Evolutionary conservation across 2,329 filamentous ascomycete genomes (phyloP).

Genomic region (Aspergillus sp.): DNA sequence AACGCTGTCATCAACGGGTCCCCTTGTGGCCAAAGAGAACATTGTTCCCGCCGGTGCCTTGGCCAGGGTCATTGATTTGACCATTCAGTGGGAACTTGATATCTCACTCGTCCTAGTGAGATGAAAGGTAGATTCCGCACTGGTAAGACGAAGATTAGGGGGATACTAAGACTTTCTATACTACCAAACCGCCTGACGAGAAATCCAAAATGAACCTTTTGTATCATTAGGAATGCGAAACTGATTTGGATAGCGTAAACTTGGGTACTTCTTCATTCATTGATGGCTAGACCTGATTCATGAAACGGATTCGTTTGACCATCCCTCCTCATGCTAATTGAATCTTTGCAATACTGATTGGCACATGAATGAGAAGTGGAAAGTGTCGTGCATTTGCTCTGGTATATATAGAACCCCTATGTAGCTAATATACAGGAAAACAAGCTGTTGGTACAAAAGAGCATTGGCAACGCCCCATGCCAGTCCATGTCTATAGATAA

Average conservation of each 20-base stretch:
- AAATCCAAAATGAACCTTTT: background rate
- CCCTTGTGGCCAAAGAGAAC: background rate
- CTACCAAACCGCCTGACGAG: background rate
- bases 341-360: too few species aligned
- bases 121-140: too few species aligned
- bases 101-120: too few species aligned
- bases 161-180: background rate
- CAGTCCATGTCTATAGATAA: constrained; percentile 1
- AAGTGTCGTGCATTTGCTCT: background rate
- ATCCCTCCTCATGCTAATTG: too few species aligned
- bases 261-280: too few species aligned
- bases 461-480: background rate
- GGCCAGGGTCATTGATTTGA: too few species aligned
- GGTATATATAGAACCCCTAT: constrained; percentile 4
- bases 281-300: too few species aligned
- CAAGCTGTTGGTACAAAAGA: constrained; percentile 5
- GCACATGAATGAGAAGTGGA: background rate
- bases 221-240: background rate
- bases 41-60: too few species aligned
- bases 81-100: too few species aligned
- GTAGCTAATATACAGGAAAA: constrained; percentile 12
- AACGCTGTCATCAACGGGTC: background rate
- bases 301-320: background rate
- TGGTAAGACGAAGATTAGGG: too few species aligned
- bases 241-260: too few species aligned